Conservation (phyloP, 2,329 filamentous ascomycete genomes). For the Apiospora aurea region DNA sequence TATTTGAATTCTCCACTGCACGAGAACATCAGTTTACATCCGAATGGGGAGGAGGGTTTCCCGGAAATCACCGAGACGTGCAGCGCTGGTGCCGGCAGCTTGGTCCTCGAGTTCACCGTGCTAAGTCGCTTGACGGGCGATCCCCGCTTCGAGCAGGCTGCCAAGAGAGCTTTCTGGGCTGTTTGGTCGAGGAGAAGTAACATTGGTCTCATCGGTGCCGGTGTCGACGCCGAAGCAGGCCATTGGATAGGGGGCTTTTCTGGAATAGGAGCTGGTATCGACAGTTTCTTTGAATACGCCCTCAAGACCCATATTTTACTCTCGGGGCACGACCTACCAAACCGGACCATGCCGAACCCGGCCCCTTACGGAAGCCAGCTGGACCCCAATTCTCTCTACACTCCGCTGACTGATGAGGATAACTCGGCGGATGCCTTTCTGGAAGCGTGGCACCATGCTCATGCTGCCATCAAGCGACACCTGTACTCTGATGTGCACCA, state of each 20-base stretch:
- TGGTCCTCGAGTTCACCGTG: conserved; percentile 92
- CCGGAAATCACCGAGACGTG: conserved; percentile 93
- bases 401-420: conserved; percentile 67
- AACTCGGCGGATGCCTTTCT: conserved; percentile 82
- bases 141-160: conserved; percentile 83
- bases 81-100: conserved; percentile 93
- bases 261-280: conserved; percentile 95
- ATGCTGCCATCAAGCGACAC: conserved; percentile 87
- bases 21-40: conserved; percentile 54
- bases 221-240: conserved; percentile 90
- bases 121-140: conserved; percentile 89
- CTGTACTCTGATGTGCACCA: conserved; percentile 87
- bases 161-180: conserved; percentile 94
- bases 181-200: conserved; percentile 90
- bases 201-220: conserved; percentile 87
- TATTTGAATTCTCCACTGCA: conserved; percentile 87
- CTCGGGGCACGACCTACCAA: conserved; percentile 73
- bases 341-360: conserved; percentile 53
- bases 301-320: conserved; percentile 92
- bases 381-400: conserved; percentile 69
- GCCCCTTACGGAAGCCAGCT: conserved; percentile 53
- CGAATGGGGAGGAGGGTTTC: conserved; percentile 47
- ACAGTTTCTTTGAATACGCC: conserved; percentile 99
- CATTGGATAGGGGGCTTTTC: conserved; percentile 88
- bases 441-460: conserved; percentile 82